A percentile compares a stretch with the other conserved stretches of the same genome.
These are phyloP conservation scores for Monilinia polystroma DNA, from an alignment of 2,329 filamentous ascomycete species.

Conservation along the genomic window DNA sequence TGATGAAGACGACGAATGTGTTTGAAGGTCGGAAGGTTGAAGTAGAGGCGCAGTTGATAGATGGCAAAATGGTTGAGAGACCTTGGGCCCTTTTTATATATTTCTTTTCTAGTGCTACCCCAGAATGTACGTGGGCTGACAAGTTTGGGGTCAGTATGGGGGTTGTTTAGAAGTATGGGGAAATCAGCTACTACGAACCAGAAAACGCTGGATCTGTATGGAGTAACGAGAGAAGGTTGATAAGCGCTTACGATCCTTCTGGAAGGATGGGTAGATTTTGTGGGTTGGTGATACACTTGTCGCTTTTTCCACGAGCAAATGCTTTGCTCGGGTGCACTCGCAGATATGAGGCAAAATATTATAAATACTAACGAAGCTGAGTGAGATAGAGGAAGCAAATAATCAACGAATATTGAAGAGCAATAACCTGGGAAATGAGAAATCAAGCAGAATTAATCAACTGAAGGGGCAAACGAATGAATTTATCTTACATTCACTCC, in stretches of 20 bases:
- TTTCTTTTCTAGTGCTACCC: constrained; percentile 16
- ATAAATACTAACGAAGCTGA: not conserved
- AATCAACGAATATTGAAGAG: constrained; percentile 1
- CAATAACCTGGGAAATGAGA: not conserved
- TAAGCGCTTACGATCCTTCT: constrained; percentile 25
- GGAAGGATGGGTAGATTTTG: constrained; percentile 9
- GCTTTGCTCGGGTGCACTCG: constrained; percentile 16
- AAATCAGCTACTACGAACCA: constrained; percentile 14
- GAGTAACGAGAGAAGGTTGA: constrained; percentile 11
- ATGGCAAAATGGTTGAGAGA: constrained; percentile 17
- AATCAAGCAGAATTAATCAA: constrained; percentile 6
- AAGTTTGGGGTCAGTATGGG: constrained; percentile 13
- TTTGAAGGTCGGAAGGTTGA: constrained; percentile 11
- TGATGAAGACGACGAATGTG: constrained; percentile 7
- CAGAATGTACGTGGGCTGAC: constrained; percentile 15
- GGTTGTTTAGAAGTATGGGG: constrained; percentile 14
- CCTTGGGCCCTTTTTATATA: constrained; percentile 23
- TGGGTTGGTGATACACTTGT: constrained; percentile 20
- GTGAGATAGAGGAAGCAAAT: constrained; percentile 10
- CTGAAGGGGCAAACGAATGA: constrained; percentile 21
- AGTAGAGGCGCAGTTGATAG: constrained; percentile 6
- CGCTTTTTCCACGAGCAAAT: constrained; percentile 19
- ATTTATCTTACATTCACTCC: constrained; percentile 23
- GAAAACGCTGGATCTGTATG: constrained; percentile 16
- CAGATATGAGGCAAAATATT: constrained; percentile 8